phyloP scores from a whole-genome alignment of 805 yeast genomes.

The Candida adriatica region DNA sequence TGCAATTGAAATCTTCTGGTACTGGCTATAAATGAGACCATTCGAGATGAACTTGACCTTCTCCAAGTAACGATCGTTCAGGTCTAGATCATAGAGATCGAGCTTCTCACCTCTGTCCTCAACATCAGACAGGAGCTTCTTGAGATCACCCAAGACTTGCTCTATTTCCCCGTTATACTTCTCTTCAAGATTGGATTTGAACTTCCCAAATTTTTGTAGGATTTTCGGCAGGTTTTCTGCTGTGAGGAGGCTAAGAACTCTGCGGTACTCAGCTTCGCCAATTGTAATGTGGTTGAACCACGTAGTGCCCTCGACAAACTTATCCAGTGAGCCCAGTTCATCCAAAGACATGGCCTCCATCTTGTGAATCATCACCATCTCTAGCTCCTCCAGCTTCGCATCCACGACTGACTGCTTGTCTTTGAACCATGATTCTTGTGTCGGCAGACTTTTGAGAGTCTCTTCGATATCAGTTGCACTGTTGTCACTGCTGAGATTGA shows the following conservation, averaged over 20 bases:
- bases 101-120: constrained; percentile 7
- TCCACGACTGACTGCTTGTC: constrained; percentile 5
- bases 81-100: constrained; percentile 10
- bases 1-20: constrained; percentile 8
- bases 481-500: constrained; percentile 10
- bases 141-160: neutral
- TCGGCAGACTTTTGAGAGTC: constrained; percentile 5
- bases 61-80: constrained; percentile 9
- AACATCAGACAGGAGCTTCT: constrained; percentile 1
- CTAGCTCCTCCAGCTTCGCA: constrained; percentile 10
- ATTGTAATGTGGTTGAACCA: constrained; percentile 7
- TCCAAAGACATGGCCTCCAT: constrained; percentile 2
- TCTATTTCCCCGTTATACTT: constrained; percentile 3
- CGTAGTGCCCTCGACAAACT: constrained; percentile 1
- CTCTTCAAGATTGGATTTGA: constrained; percentile 1
- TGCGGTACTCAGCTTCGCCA: constrained; percentile 4
- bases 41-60: constrained; percentile 13
- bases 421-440: constrained; percentile 8
- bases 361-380: constrained; percentile 8
- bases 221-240: constrained; percentile 9
- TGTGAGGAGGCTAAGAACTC: constrained; percentile 2
- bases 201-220: constrained; percentile 5
- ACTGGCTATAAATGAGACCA: constrained; percentile 12
- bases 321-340: constrained; percentile 7
- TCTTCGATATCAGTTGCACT: constrained; percentile 2